Conservation (phyloP, 2,329 filamentous ascomycete species). For the Venturia aucupariae region DNA sequence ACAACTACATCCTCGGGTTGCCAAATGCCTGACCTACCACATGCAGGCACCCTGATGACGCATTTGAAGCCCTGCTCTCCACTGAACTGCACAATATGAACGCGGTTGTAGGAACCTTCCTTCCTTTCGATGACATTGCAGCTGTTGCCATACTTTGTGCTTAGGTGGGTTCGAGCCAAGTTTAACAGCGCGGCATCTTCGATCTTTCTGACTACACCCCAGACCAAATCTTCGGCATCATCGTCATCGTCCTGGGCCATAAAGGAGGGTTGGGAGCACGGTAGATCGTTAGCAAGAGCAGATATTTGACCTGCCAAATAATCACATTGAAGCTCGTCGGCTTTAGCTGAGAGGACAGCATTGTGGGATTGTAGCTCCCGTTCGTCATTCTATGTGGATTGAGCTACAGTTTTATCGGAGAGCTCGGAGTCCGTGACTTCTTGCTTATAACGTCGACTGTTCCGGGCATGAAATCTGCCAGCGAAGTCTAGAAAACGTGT, state of each 20-base stretch:
- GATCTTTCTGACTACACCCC: neutral
- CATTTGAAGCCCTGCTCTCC: neutral
- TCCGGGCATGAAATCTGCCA: neutral
- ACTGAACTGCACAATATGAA: neutral
- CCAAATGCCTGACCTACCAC: conserved; percentile 3
- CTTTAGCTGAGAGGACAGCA: neutral
- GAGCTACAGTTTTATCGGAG: neutral
- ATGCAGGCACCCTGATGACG: neutral
- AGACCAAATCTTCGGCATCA: neutral
- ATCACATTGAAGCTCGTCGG: neutral
- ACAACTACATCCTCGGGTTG: neutral
- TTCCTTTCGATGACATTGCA: neutral
- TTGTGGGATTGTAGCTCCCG: neutral
- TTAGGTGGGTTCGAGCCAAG: neutral
- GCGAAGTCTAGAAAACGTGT: neutral
- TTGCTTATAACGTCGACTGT: neutral
- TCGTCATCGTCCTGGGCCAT: neutral
- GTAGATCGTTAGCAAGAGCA: neutral
- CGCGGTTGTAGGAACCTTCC: neutral
- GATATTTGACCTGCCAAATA: neutral
- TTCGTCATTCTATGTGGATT: neutral
- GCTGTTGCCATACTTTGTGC: neutral
- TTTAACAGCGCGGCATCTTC: neutral
- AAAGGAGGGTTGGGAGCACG: neutral
- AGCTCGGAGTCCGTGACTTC: neutral